Conservation (phyloP, 208 protist genomes). For the Sergeia podlipaevii region DNA sequence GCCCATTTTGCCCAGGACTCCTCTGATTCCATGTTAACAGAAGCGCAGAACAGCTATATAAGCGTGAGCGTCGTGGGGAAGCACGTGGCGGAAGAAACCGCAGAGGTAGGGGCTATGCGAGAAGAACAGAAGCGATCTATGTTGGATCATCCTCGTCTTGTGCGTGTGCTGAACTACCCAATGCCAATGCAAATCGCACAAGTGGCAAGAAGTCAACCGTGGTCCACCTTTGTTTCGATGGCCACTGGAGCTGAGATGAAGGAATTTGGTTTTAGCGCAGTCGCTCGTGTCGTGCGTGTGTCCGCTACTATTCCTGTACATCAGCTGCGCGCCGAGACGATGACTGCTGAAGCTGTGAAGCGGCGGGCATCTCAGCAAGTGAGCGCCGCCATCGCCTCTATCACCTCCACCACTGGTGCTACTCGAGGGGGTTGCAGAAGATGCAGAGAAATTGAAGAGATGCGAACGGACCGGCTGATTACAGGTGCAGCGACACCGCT, state of each 20-base stretch:
- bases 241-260: neutral
- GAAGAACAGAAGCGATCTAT: neutral
- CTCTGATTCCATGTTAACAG: neutral
- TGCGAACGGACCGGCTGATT: slow-evolving; percentile 33
- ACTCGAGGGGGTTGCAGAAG: slow-evolving; percentile 21
- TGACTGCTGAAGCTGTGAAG: neutral
- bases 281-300: neutral
- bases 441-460: slow-evolving; percentile 52
- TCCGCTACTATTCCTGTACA: neutral
- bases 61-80: no score
- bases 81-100: no score
- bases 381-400: neutral
- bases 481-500: slow-evolving; percentile 42
- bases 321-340: neutral
- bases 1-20: slow-evolving; percentile 20
- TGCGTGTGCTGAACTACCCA: neutral
- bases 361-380: neutral
- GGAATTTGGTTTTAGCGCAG: neutral
- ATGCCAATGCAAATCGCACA: neutral
- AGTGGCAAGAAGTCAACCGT: neutral
- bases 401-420: neutral
- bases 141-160: neutral
- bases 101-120: no score
- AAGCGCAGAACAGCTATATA: neutral
- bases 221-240: neutral